Base-by-base conservation (phyloP, 345 rosid species). In the Gossypium ekmanianum region DNA sequence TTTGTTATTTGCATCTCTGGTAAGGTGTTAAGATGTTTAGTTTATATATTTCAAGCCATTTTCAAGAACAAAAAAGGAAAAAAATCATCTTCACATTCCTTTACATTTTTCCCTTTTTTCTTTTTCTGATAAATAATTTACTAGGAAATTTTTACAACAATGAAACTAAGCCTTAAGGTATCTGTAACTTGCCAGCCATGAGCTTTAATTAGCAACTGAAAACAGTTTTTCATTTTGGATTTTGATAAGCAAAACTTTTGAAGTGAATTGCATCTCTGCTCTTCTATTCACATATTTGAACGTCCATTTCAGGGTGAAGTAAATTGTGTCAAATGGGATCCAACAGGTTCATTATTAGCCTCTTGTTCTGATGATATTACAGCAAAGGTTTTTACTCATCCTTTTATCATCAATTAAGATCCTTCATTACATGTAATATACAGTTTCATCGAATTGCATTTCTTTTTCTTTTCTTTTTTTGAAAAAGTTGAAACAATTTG, bases 301-400 rank as follows among this genome's bases (percentile, higher is more conserved):
- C 68, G 45, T 64, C 72, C 80, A 82, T 81, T 81, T 47, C 93
- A 95, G 99, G 93, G 97, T 17, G 99, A 95, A 83, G 99, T 95
- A 72, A 95, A 95, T 85, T 93, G 98, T 80, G 98, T 95, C 78
- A 95, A 95, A 87, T 95, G 99, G 99, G 98, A 93, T 89, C 99
- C 99, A 34, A 90, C 94, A 20, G 99, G 99, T 73, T 76, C 89
- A 50, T 79, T 90, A 75, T 77, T 95, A 82, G 99, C 99, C 64
- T 95, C 99, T 4, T 95, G 99, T 85, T 95, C 99, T 43, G 99
- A 95, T 72, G 99, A 93, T 73, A 87, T 88, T 62, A 93, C 91
- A 80, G 99, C 94, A 9, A 95, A 95, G 97, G 99, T 94, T 82
- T 7, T 57, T 6, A 47, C 70, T n/a, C 7, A 22, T 76, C 50